Evolutionary conservation across 2,329 filamentous ascomycete species (phyloP).

Genomic region (Penicillium freii): DNA sequence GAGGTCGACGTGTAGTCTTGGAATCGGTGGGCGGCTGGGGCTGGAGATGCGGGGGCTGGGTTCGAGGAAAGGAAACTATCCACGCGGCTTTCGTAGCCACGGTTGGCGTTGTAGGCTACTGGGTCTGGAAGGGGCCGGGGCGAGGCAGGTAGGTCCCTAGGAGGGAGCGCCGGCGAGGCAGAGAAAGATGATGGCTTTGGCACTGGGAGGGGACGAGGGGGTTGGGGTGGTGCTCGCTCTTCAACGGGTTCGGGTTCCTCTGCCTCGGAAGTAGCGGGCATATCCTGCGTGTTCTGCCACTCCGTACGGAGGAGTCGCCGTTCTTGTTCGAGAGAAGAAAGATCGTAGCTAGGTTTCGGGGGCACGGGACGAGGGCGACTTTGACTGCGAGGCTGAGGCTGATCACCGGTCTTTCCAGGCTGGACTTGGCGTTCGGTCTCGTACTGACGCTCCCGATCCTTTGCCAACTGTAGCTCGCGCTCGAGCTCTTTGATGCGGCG

Average conservation of each 20-base stretch:
- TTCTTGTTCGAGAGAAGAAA: constrained; percentile 61
- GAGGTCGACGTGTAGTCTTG: constrained; percentile 52
- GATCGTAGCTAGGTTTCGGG: constrained; percentile 50
- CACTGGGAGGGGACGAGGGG: constrained; percentile 33
- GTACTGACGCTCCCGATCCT: constrained; percentile 65
- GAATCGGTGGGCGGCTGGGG: constrained; percentile 41
- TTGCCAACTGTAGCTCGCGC: constrained; percentile 64
- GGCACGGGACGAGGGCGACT: constrained; percentile 34
- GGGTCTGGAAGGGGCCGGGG: constrained; percentile 51
- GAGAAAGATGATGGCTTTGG: constrained; percentile 20
- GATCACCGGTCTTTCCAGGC: constrained; percentile 21
- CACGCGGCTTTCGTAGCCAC: constrained; percentile 46
- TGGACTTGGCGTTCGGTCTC: constrained; percentile 57
- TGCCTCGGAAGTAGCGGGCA: constrained; percentile 18
- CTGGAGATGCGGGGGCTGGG: constrained; percentile 46
- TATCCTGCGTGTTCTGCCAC: constrained; percentile 49
- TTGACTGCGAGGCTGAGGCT: constrained; percentile 28
- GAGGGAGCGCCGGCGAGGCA: constrained; percentile 9
- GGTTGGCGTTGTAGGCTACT: constrained; percentile 34
- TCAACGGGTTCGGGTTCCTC: constrained; percentile 14
- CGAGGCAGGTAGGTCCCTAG: constrained; percentile 24
- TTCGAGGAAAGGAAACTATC: constrained; percentile 57
- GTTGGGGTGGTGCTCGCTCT: constrained; percentile 25
- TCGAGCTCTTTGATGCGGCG: constrained; percentile 78
- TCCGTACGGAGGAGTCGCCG: constrained; percentile 58